Evolutionary conservation across 2,329 filamentous ascomycete species (phyloP), one percentile per base, ranked within the genome.

Genomic region (Sporothrix brasiliensis): DNA sequence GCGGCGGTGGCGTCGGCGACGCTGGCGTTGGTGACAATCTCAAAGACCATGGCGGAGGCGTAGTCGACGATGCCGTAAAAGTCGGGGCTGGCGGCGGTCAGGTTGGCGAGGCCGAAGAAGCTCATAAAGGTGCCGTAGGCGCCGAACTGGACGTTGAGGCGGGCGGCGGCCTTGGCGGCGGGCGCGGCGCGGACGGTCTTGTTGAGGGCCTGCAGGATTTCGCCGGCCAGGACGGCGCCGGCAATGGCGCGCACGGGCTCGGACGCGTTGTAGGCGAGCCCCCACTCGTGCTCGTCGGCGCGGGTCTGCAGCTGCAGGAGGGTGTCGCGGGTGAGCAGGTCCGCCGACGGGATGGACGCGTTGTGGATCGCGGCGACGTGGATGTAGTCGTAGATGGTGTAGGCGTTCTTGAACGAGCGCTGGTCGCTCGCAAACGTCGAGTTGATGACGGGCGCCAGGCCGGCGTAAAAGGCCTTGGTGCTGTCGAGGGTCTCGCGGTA

Each of bases 11-110:
- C 86, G 77, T 77, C 74, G 63, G 76, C 69, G 14, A 80, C 83
- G 3, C 81, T 81, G 85, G 85, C 79, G 74, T 83, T 83, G 69
- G 87, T 87, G 69, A 89, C 82, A 27, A 90, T 81, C 83, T 97
- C 94, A 78, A 96, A 94, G 6, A 84, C 84, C 87, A 97, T 92
- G 73, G 88, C 88, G 2, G 89, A 91, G 5, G 93, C 93, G 76
- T 97, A 97, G 81, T 93, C 90, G n/a, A 90, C 88, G 14, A 97
- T 83, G 69, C 91, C 91, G 71, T 82, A 88, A 82, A 97, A 97
- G 78, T 91, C 82, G 0, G 80, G 74, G 71, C 84, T 86, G 1
- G 81, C 84, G 14, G 79, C 76, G 6, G 82, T 80, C 70, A 89
- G 82, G 72, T 83, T 78, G 6, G 86, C 81, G 21, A 89, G 82